Evolutionary conservation across 805 yeast species (phyloP), one percentile per base, ranked within the genome.

Genomic region (Wickerhamiella brachini): DNA sequence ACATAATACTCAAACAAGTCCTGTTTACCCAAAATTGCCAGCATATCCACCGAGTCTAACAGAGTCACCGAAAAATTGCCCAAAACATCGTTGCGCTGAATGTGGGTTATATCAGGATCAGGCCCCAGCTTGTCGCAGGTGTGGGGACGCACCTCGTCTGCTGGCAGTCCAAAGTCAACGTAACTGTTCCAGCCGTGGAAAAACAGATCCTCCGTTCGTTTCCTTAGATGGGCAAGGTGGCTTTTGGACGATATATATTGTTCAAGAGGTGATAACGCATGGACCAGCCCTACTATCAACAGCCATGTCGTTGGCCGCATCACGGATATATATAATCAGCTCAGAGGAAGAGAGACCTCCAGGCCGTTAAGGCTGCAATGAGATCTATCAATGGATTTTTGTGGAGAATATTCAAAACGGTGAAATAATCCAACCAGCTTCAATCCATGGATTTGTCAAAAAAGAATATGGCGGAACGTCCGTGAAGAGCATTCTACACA

Each of bases 11-110:
- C 69, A 56, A 89, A 80, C 41, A 71, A 72, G 15, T 71, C 73
- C 60, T 74, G 71, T 56, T 85, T 84, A 42, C 79, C 81, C 69
- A 88, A 68, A 21, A 89, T 73, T 5, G 89, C 81, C 53, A 85
- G 75, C 13, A 90, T 80, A 54, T 93, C 95, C 42, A 90, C 63
- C 13, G 84, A 74, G 64, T 89, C 97, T 24, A 89, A 68, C 46
- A 88, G 66, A 0, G 95, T 86, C 57, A 81, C 74, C 0, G 95
- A 78, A 51, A 79, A 81, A 59, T 87, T 87, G 0, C 97, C 97
- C 68, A 87, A 64, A 0, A 83, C 93, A 62, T 89, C 97, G 62
- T 86, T 87, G 45, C 83, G 69, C 21, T 76, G 77, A 2, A 76
- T 70, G 59, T 87, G 81, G 6, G 65, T 59, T 1, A 83, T 71